These are phyloP conservation scores for Botryotinia globosa DNA, from an alignment of 2,329 filamentous ascomycete genomes.

Conservation along the genomic window DNA sequence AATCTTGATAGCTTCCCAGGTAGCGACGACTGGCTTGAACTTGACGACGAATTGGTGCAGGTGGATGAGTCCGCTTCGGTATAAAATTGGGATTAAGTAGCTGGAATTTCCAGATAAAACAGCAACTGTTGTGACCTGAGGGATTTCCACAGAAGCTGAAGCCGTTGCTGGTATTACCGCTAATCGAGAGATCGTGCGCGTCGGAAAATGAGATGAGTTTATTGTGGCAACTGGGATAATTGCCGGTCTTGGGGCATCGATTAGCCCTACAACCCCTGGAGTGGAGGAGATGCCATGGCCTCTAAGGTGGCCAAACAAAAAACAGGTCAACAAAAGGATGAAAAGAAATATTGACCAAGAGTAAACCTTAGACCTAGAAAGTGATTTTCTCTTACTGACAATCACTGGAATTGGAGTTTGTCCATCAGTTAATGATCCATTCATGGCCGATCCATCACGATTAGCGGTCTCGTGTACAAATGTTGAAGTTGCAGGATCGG, in stretches of 20 bases:
- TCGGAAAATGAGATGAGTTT: not conserved
- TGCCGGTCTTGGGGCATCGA: not conserved
- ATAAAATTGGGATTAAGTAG: not conserved
- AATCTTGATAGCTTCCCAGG: not conserved
- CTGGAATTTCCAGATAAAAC: not conserved
- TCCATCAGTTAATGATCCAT: no score
- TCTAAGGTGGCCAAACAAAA: accelerated
- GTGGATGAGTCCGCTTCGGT: not conserved
- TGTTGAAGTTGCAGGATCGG: no score
- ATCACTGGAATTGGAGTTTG: not conserved
- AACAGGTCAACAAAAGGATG: not conserved
- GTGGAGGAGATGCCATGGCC: not conserved
- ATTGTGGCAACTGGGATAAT: not conserved
- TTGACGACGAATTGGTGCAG: not conserved
- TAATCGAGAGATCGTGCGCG: not conserved
- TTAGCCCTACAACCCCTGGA: not conserved
- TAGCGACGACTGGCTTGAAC: not conserved
- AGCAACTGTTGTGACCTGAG: not conserved
- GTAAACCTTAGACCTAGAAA: not conserved
- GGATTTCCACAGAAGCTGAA: not conserved
- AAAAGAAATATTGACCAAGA: not conserved
- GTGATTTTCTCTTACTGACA: not conserved
- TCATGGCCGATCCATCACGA: no score
- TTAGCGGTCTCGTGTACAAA: no score
- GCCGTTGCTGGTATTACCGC: not conserved